Conservation (phyloP, 106 monocot species). For the Narthecium ossifragum region DNA sequence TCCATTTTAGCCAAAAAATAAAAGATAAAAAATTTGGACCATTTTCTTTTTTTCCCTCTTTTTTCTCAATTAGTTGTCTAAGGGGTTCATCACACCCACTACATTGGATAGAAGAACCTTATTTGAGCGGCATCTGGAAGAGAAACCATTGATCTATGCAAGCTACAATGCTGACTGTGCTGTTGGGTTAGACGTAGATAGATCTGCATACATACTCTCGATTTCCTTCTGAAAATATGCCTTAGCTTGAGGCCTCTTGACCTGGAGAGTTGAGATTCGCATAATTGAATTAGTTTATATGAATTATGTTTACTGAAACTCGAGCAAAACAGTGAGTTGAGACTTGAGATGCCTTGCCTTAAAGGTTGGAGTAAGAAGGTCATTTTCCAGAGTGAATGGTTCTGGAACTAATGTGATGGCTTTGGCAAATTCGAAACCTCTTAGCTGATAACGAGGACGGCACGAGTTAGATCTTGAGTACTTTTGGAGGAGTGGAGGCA, state of each 20-base stretch:
- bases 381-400: constrained; percentile 89
- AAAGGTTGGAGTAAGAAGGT: constrained; percentile 90
- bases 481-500: not conserved
- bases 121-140: not conserved
- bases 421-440: constrained; percentile 96
- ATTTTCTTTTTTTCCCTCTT: no score
- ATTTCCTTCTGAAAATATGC: constrained; percentile 69
- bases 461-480: no score
- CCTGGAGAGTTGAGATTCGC: constrained; percentile 22
- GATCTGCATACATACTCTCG: constrained; percentile 63
- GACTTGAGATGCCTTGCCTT: constrained; percentile 59
- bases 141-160: no score
- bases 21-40: no score
- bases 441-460: constrained; percentile 60
- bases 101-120: no score
- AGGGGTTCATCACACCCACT: no score
- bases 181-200: constrained; percentile 27
- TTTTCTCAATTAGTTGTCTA: no score
- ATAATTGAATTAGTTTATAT: not conserved
- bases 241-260: constrained; percentile 93
- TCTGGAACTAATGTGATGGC: constrained; percentile 66
- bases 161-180: constrained; percentile 7
- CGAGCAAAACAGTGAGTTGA: no score
- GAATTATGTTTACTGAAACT: no score
- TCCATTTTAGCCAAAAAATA: no score